These are phyloP conservation scores for Paulownia fortunei DNA, from an alignment of 257 asterid genomes.

Conservation along the genomic window DNA sequence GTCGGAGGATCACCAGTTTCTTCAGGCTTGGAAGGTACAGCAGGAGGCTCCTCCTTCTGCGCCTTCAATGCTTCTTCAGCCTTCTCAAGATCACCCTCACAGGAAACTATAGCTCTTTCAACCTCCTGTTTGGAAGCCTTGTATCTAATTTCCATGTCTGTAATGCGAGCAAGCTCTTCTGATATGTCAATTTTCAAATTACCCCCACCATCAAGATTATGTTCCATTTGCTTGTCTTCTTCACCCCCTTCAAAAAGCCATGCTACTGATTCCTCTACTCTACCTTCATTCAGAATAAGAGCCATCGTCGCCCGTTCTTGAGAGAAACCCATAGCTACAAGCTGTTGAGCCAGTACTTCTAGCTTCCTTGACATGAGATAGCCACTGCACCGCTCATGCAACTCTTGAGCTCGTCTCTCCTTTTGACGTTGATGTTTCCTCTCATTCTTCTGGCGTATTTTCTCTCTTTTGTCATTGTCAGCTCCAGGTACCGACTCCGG, in stretches of 20 bases:
- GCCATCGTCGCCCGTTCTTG: slow-evolving; percentile 80
- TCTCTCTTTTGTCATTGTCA: slow-evolving; percentile 76
- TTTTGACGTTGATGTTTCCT: slow-evolving; percentile 85
- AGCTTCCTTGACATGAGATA: slow-evolving; percentile 84
- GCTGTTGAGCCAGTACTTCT: slow-evolving; percentile 70
- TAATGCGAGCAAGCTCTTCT: slow-evolving; percentile 68
- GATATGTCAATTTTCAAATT: slow-evolving; percentile 73
- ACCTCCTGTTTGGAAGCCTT: slow-evolving; percentile 79
- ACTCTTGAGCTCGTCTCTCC: slow-evolving; percentile 84
- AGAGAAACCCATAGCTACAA: slow-evolving; percentile 82
- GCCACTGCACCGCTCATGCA: slow-evolving; percentile 77
- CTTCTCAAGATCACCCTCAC: slow-evolving; percentile 74
- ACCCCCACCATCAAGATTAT: slow-evolving; percentile 47
- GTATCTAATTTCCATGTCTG: slow-evolving; percentile 63
- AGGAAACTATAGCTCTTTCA: slow-evolving; percentile 64
- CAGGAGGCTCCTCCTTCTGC: slow-evolving; percentile 68
- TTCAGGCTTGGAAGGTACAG: slow-evolving; percentile 54
- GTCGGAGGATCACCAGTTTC: slow-evolving; percentile 54
- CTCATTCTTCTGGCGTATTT: slow-evolving; percentile 83
- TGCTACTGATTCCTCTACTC: slow-evolving; percentile 76
- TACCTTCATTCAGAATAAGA: slow-evolving; percentile 78
- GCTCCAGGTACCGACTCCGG: slow-evolving; percentile 62
- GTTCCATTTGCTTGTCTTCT: slow-evolving; percentile 54
- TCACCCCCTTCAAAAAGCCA: slow-evolving; percentile 76
- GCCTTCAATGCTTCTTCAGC: slow-evolving; percentile 64